Evolutionary conservation across 2,329 filamentous ascomycete species (phyloP), one percentile per base, ranked within the genome.

Genomic region (Fusarium keratoplasticum): DNA sequence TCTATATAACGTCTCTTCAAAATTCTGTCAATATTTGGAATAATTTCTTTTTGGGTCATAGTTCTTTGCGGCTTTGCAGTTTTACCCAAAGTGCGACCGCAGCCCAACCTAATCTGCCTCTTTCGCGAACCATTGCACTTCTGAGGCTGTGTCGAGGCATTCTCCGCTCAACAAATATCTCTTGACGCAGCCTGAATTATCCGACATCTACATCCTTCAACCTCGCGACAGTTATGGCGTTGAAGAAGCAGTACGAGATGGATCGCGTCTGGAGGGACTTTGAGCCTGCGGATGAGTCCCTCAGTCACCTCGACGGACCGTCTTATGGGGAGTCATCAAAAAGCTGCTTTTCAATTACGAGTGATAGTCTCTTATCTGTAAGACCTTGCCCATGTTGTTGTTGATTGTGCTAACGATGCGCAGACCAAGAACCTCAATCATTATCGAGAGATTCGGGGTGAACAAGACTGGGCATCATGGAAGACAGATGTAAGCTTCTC

Each of bases 241-340:
- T 14, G 36, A 27, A 25, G 36, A 60, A 42, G 5, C 36, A 10
- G 36, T 42, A 29, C 18, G 36, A 60, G 27, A 36, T 42, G 57
- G 57, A 60, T 40, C 57, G 57, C 4, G 36, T 42, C 14, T 60
- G 57, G 57, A 60, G 57, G 36, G 57, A 60, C 25, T 60, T 60
- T 60, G 36, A 29, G 5, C 57, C 57, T 1, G 6, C 18, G 8
- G 57, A 60, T 22, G 57, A 60, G 57, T 22, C 36, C 5, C 13
- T 60, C 16, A 18, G 11, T 31, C 35, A 60, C 8, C 36, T 60
- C 18, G 57, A 31, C 8, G 57, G 57, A 11, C 57, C 57, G n/a
- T 8, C 57, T 14, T 60, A 16, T 16, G 35, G 27, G 11, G 57
- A 60, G 4, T n/a, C 22, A 6, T 38, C 36, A 10, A 27, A 20